Evolutionary conservation across 2,329 filamentous ascomycete genomes (phyloP).

Genomic region (Aureobasidium lini): DNA sequence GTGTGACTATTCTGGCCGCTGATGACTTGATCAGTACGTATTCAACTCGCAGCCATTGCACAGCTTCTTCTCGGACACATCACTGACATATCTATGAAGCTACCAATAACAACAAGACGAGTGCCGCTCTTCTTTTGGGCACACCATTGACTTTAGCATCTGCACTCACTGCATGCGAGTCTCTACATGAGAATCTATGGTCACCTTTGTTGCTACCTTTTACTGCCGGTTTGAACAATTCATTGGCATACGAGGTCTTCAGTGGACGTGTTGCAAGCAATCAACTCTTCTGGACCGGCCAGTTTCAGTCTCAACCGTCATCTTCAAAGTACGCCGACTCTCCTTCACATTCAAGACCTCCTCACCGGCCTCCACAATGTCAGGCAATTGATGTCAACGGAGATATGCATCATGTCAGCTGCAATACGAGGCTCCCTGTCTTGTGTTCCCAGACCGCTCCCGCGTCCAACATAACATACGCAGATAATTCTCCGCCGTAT

Average conservation of each 20-base stretch:
- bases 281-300: constrained; percentile 17
- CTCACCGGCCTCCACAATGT: constrained; percentile 3
- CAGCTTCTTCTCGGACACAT: neutral
- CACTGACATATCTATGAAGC: neutral
- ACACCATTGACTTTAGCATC: neutral
- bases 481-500: constrained; percentile 17
- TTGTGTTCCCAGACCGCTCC: constrained; percentile 22
- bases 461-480: constrained; percentile 16
- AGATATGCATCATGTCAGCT: neutral
- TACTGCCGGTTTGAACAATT: constrained; percentile 16
- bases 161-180: constrained; percentile 6
- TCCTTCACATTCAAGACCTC: neutral
- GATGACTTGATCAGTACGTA: constrained; percentile 2
- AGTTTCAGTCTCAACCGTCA: neutral
- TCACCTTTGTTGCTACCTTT: constrained; percentile 14
- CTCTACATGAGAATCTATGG: constrained; percentile 16
- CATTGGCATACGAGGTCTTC: constrained; percentile 19
- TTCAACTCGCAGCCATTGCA: too few species aligned
- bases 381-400: constrained; percentile 7
- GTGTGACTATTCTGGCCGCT: neutral
- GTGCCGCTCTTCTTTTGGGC: constrained; percentile 12
- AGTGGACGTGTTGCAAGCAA: constrained; percentile 12
- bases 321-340: neutral
- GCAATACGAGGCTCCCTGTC: constrained; percentile 15
- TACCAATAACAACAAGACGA: constrained; percentile 8